These are phyloP conservation scores for Aphanomyces stellatus DNA, from an alignment of 352 stramenopile species.

Conservation along the genomic window DNA sequence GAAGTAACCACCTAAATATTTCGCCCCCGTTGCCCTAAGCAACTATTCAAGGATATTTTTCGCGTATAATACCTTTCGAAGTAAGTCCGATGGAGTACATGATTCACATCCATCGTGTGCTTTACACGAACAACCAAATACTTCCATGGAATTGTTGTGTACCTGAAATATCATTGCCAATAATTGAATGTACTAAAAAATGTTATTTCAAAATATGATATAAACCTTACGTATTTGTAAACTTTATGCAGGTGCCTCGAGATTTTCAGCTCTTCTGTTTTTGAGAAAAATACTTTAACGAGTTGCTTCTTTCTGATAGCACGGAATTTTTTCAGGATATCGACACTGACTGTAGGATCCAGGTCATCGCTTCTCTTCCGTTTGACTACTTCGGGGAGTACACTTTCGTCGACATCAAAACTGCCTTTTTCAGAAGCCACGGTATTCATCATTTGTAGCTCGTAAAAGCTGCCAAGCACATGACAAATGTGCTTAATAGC, in stretches of 20 bases:
- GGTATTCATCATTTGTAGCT: constrained; percentile 19
- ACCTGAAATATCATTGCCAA: constrained; percentile 7
- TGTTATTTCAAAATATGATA: not conserved
- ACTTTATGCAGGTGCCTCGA: constrained; percentile 16
- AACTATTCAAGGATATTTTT: not conserved
- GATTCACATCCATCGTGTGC: not conserved
- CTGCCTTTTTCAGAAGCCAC: not conserved
- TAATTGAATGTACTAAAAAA: constrained; percentile 10
- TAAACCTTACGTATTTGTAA: constrained; percentile 19
- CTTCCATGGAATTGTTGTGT: not conserved
- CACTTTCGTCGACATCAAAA: not conserved
- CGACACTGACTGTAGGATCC: not conserved
- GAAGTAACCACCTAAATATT: constrained; percentile 7
- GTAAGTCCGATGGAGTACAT: constrained; percentile 5
- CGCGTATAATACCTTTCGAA: constrained; percentile 10
- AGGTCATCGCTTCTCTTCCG: not conserved
- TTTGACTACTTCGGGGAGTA: not conserved
- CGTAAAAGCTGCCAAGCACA: constrained; percentile 17
- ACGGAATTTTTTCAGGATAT: constrained; percentile 10
- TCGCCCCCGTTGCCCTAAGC: constrained; percentile 14
- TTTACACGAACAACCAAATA: constrained; percentile 7
- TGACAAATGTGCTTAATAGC: constrained; percentile 13
- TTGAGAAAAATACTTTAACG: constrained; percentile 14
- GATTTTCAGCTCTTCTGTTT: constrained; percentile 19
- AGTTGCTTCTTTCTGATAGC: constrained; percentile 4